Percentiles rank a stretch among this genome's conserved stretches.
Conservation (phyloP, 2,329 filamentous ascomycete species). For the Phaeosphaeria sp. region DNA sequence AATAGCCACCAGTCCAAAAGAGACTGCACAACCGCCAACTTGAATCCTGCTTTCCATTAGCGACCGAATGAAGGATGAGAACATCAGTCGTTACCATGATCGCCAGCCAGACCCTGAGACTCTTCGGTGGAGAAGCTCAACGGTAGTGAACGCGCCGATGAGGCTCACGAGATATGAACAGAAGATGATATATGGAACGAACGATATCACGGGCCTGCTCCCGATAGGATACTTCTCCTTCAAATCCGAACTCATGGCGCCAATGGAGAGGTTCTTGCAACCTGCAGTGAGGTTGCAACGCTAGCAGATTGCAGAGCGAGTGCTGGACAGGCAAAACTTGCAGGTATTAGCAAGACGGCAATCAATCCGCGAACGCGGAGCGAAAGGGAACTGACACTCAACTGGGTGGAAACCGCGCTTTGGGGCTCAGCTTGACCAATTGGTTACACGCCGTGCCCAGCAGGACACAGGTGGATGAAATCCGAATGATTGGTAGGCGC, state of each 20-base stretch:
- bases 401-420: not conserved
- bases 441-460: not conserved
- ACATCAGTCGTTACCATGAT: conserved; percentile 23
- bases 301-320: not conserved
- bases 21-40: conserved; percentile 49
- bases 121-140: conserved; percentile 81
- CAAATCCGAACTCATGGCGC: conserved; percentile 20
- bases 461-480: not conserved
- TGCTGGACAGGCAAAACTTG: not conserved
- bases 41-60: conserved; percentile 47
- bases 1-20: conserved; percentile 58
- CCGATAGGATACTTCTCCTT: conserved; percentile 40
- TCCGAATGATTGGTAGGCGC: not conserved
- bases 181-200: conserved; percentile 53
- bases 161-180: conserved; percentile 72
- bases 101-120: conserved; percentile 62
- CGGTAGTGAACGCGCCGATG: conserved; percentile 76
- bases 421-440: not conserved
- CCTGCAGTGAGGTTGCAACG: not conserved
- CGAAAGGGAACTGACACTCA: not conserved
- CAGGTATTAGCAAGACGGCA: not conserved
- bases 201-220: conserved; percentile 49
- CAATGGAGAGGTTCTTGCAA: not conserved
- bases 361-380: not conserved
- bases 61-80: conserved; percentile 6